A percentile compares a stretch with the other conserved stretches of the same genome.
phyloP scores from a whole-genome alignment of 805 yeast genomes.

The Wickerhamiella cacticola region DNA sequence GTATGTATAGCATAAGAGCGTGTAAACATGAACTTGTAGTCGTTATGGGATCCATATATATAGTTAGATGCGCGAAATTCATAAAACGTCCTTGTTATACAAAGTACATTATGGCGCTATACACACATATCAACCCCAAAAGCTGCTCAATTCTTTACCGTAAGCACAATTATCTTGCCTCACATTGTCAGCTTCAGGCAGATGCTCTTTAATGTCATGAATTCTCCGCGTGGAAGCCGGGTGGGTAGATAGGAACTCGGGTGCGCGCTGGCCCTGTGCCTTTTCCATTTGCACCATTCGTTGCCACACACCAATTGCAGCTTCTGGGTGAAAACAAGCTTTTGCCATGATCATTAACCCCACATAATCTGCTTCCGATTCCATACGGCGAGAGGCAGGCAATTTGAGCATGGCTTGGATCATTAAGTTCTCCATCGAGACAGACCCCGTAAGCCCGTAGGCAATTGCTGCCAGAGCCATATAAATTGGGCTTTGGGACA shows the following conservation, averaged over 20 bases:
- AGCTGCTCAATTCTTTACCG: not conserved
- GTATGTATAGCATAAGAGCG: too few relatives aligned
- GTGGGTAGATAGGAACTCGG: conserved; percentile 75
- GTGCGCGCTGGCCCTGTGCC: conserved; percentile 28
- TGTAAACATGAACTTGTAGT: too few relatives aligned
- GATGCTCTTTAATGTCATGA: conserved; percentile 53
- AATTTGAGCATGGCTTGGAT: conserved; percentile 46
- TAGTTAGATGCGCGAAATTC: too few relatives aligned
- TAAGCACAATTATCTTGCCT: conserved; percentile 14
- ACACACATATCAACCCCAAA: too few relatives aligned
- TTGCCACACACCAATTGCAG: conserved; percentile 68
- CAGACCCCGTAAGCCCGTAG: conserved; percentile 51
- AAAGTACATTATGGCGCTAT: too few relatives aligned
- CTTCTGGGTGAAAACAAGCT: conserved; percentile 73
- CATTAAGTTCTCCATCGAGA: conserved; percentile 41
- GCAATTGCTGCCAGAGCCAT: conserved; percentile 41
- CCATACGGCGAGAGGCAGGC: conserved; percentile 91
- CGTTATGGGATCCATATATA: too few relatives aligned
- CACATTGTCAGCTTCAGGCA: conserved; percentile 32
- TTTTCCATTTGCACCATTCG: conserved; percentile 53
- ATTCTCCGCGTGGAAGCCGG: conserved; percentile 73
- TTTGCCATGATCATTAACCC: conserved; percentile 85
- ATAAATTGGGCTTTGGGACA: conserved; percentile 66
- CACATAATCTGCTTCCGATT: conserved; percentile 88
- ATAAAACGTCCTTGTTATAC: too few relatives aligned